Evolutionary conservation across 108 stramenopile species (phyloP), one percentile per base, ranked within the genome.

Genomic region (Seminavis robusta): DNA sequence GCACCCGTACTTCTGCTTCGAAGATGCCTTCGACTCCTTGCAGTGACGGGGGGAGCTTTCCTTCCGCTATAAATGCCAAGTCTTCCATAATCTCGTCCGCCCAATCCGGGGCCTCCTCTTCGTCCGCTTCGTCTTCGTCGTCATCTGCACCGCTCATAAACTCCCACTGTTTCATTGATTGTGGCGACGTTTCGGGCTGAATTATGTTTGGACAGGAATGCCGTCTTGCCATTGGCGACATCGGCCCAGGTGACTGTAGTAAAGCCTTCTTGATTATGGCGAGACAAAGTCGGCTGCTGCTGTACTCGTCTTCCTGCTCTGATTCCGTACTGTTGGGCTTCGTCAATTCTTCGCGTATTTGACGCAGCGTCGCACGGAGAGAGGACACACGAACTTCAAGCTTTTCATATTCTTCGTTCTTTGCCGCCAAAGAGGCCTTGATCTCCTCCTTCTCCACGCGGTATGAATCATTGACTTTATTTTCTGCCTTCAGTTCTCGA

Each of bases 81-180:
- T 86, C 84, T 17, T 44, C 62, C 74, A 86, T 74, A 16, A 86
- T 86, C 21, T 81, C 80, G 33, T 63, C 63, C 5, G 84, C 77
- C 84, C 84, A 86, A 10, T 76, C 84, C 11, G 77, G 83, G 2
- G 65, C 51, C 33, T 73, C 69, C 24, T 42, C 50, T 16, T 42
- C 61, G 2, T 64, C 63, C 15, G 13, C n/a, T 4, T 55, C 47
- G 28, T 59, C 62, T 4, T 71, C 76, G 40, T 57, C 58, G 49
- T 79, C 79, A 43, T 52, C 9, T 41, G 45, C 29, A 5, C 25
- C 9, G 33, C 28, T 17, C 20, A 15, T 24, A 23, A 21, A 23
- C 59, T 33, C 29, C 43, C 0, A 19, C n/a, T n/a, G n/a, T n/a
- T n/a, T n/a, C n/a, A n/a, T n/a, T n/a, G n/a, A n/a, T n/a, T n/a